A percentile compares a stretch with the other conserved stretches of the same genome.
These are phyloP conservation scores for Bruguiera parviflora DNA, from an alignment of 345 rosid genomes.

Conservation along the genomic window DNA sequence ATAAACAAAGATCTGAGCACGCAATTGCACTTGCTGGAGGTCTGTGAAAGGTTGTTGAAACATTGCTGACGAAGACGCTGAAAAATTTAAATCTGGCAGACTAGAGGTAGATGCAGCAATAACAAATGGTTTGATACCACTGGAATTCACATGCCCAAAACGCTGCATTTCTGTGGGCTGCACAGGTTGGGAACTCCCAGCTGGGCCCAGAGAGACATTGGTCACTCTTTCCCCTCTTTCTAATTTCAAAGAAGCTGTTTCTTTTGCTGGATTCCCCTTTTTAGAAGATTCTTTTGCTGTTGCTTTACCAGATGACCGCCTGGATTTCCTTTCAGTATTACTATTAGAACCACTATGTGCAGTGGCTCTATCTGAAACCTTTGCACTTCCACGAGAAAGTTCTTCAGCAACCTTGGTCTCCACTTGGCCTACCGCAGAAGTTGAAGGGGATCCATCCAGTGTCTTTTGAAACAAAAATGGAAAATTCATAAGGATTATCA, in stretches of 20 bases:
- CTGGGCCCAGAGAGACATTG: constrained; percentile 37
- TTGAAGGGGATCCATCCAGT: constrained; percentile 53
- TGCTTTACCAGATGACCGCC: constrained; percentile 58
- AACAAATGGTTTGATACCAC: constrained; percentile 46
- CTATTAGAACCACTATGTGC: constrained; percentile 42
- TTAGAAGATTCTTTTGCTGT: constrained; percentile 56
- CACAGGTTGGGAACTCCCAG: constrained; percentile 43
- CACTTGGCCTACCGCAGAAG: constrained; percentile 40
- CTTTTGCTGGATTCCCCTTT: constrained; percentile 50
- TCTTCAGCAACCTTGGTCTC: constrained; percentile 40
- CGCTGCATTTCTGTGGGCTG: constrained; percentile 62
- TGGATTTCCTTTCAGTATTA: constrained; percentile 65
- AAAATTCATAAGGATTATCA: constrained; percentile 8
- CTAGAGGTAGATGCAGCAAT: constrained; percentile 44
- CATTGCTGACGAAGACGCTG: constrained; percentile 44
- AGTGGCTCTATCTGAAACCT: constrained; percentile 31
- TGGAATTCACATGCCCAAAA: constrained; percentile 41
- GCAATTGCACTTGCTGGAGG: constrained; percentile 95
- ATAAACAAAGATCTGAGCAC: constrained; percentile 97
- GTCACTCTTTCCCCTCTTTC: constrained; percentile 50
- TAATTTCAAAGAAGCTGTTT: constrained; percentile 34
- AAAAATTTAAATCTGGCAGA: constrained; percentile 69
- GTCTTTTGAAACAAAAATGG: constrained; percentile 32
- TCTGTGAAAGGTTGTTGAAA: constrained; percentile 94
- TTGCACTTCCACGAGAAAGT: constrained; percentile 34